Percentiles rank a stretch among this genome's conserved stretches.
phyloP scores from a whole-genome alignment of 106 monocot species.

The Iris macrosiphon region DNA sequence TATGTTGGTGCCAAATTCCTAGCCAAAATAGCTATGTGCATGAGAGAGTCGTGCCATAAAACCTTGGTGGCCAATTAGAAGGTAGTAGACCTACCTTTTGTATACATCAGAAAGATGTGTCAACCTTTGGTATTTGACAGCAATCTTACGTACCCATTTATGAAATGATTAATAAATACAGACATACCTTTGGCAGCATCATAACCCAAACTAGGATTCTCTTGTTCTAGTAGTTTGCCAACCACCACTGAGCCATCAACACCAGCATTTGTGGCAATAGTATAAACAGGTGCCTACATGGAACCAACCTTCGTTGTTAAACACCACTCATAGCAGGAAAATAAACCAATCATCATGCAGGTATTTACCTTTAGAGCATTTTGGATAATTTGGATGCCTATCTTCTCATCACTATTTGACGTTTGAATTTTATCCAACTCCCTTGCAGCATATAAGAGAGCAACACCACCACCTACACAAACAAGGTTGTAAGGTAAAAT shows the following conservation, averaged over 20 bases:
- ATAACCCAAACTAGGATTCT: slow-evolving; percentile 69
- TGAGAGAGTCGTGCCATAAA: too few species aligned
- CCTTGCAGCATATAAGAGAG: slow-evolving; percentile 66
- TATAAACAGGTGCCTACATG: slow-evolving; percentile 56
- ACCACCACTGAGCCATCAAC: slow-evolving; percentile 60
- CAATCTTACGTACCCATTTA: too few species aligned
- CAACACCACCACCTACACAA: slow-evolving; percentile 77
- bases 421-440: slow-evolving; percentile 62
- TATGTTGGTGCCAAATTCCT: too few species aligned
- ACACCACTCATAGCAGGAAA: background rate
- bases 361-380: slow-evolving; percentile 82
- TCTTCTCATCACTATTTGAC: slow-evolving; percentile 67
- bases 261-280: slow-evolving; percentile 88
- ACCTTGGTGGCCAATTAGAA: too few species aligned
- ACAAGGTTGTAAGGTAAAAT: background rate
- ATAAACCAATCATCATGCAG: background rate
- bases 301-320: slow-evolving; percentile 4
- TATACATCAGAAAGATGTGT: too few species aligned
- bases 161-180: too few species aligned
- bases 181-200: slow-evolving; percentile 84
- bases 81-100: too few species aligned
- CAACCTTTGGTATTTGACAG: too few species aligned
- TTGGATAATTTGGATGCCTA: slow-evolving; percentile 72
- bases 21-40: too few species aligned
- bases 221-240: slow-evolving; percentile 76